Evolutionary conservation across 768 basidiomycete genomes (phyloP), one percentile per base, ranked within the genome.

Genomic region (Cystofilobasidium ferigula): DNA sequence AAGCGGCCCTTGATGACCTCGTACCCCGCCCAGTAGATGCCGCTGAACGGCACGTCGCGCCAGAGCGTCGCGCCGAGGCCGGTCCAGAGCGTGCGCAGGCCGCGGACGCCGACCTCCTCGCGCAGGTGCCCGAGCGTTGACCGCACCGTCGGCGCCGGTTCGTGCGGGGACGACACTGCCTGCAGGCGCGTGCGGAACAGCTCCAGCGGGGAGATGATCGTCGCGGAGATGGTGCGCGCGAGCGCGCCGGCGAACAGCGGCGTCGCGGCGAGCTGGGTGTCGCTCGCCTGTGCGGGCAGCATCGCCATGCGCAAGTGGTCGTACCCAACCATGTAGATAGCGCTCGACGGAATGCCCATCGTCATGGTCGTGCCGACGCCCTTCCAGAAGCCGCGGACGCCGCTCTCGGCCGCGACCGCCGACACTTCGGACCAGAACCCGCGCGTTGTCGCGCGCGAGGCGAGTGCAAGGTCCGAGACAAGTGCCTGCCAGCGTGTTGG

Each of bases 41-140:
- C 95, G 45, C 89, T 91, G 74, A 99, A 99, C 0, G 95, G 94
- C 8, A 98, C 93, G 71, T 99, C 95, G 58, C 95, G 83, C 92
- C 92, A 97, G 12, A 99, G 79, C 6, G 91, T 94, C 2, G 93
- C 83, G 0, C 87, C 87, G 10, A 99, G 80, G 0, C 95, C 95
- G 61, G 89, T 81, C 90, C 91, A 99, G 32, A 98, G 81, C 57
- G 82, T 86, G 13, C 78, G 75, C 8, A 85, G 70, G 8, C 93
- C 94, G 51, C 86, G 79, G 38, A 78, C 73, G 30, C 80, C 81
- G 14, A 87, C 85, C 14, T 88, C 76, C 0, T 70, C 73, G 0
- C 81, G 80, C 66, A 93, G 79, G 4, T 86, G 72, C 28, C 64
- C 66, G 42, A 72, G 67, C 4, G 74, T 75, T 4, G 72, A 72